Evolutionary conservation across 179 eudicot genomes (phyloP).

Genomic region (Sideroxylon spinosum): DNA sequence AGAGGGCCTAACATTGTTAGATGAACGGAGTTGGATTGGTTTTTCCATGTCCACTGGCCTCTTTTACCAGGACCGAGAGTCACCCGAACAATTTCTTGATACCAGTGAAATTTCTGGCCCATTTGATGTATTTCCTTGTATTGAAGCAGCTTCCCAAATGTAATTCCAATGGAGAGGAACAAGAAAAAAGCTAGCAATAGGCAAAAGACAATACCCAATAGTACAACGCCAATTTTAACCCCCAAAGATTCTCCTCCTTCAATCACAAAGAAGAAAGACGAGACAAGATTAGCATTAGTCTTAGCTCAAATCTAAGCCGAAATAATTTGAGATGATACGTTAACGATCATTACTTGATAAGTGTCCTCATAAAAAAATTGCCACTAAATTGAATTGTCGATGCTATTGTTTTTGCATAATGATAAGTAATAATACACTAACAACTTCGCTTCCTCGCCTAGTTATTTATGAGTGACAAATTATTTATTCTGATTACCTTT

Average conservation of each 20-base stretch:
- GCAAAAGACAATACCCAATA: slow-evolving; percentile 44
- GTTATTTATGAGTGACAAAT: neutral
- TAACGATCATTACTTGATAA: neutral
- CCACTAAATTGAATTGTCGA: neutral
- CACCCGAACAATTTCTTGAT: slow-evolving; percentile 64
- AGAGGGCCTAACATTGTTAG: slow-evolving; percentile 66
- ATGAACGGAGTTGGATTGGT: slow-evolving; percentile 33
- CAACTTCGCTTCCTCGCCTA: neutral
- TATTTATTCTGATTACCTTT: slow-evolving; percentile 38
- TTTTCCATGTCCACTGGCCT: slow-evolving; percentile 96
- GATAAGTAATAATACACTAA: neutral
- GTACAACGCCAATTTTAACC: slow-evolving; percentile 43
- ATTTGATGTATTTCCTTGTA: slow-evolving; percentile 89
- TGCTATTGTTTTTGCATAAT: neutral
- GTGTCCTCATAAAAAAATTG: neutral
- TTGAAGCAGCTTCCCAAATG: slow-evolving; percentile 73
- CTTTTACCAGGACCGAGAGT: slow-evolving; percentile 92
- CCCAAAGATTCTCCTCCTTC: slow-evolving; percentile 59
- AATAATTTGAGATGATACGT: neutral
- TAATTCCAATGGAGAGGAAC: slow-evolving; percentile 78
- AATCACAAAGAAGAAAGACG: slow-evolving; percentile 9
- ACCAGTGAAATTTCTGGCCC: slow-evolving; percentile 73
- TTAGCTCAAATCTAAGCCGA: neutral
- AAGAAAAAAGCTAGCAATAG: slow-evolving; percentile 46
- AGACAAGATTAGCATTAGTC: neutral